Evolutionary conservation across 768 basidiomycete species (phyloP).

Genomic region (Royoungia palumana): DNA sequence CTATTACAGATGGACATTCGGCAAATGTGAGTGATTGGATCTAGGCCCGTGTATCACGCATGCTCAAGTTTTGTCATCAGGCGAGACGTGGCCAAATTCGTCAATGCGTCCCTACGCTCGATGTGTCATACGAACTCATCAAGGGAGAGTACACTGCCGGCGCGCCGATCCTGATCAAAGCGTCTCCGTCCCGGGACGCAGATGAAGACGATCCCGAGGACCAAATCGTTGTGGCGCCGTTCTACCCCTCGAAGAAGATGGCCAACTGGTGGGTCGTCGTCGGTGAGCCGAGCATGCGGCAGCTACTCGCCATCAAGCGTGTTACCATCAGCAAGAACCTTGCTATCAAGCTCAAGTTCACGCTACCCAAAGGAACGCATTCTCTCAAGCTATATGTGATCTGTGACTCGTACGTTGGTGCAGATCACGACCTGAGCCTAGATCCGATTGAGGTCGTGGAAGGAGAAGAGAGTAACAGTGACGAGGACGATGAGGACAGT

Average conservation of each 20-base stretch:
- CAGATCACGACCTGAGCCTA: constrained; percentile 87
- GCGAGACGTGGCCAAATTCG: constrained; percentile 92
- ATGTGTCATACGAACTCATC: constrained; percentile 83
- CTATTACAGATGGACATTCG: constrained; percentile 79
- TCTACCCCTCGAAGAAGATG: constrained; percentile 87
- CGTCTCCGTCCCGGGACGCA: constrained; percentile 81
- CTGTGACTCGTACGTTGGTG: constrained; percentile 88
- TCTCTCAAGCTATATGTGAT: constrained; percentile 85
- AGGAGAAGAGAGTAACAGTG: constrained; percentile 84
- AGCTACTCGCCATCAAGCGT: constrained; percentile 79
- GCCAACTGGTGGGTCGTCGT: constrained; percentile 98
- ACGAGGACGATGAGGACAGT: constrained; percentile 63
- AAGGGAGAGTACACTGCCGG: constrained; percentile 86
- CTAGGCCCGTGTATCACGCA: not conserved
- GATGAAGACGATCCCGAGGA: constrained; percentile 75
- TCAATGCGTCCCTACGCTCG: constrained; percentile 96
- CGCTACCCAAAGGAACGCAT: constrained; percentile 80
- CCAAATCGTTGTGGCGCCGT: constrained; percentile 87
- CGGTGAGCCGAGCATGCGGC: constrained; percentile 73
- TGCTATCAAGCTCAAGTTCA: constrained; percentile 86
- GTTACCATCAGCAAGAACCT: constrained; percentile 77
- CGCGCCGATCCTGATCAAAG: constrained; percentile 76
- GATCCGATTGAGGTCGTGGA: constrained; percentile 85
- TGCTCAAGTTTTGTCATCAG: constrained; percentile 37
- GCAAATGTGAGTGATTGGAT: constrained; percentile 66